Evolutionary conservation across 495 filamentous ascomycete genomes (phyloP).

Genomic region (Aspergillus nanangensis): DNA sequence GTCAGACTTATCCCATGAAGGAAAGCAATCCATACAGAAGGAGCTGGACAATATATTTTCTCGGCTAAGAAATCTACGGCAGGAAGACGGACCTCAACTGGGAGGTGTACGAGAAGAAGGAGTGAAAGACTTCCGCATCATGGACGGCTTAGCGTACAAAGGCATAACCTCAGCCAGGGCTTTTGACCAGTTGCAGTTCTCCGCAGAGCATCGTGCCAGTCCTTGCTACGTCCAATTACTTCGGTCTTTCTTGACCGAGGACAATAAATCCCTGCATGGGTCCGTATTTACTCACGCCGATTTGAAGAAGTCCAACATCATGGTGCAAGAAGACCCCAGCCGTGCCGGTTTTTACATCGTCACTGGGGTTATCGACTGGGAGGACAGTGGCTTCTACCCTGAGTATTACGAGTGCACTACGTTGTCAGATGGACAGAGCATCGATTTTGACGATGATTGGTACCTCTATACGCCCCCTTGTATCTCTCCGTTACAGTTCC

Average conservation of each 20-base stretch:
- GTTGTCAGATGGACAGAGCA: slow-evolving; percentile 22
- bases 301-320: slow-evolving; percentile 34
- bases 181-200: slow-evolving; percentile 32
- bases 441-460: slow-evolving; percentile 26
- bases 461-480: slow-evolving; percentile 24
- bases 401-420: slow-evolving; percentile 26
- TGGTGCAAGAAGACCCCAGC: slow-evolving; percentile 27
- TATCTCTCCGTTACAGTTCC: slow-evolving; percentile 18
- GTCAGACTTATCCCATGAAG: slow-evolving; percentile 17
- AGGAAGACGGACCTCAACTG: slow-evolving; percentile 13
- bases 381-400: slow-evolving; percentile 31
- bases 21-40: slow-evolving; percentile 26
- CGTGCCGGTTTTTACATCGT: slow-evolving; percentile 16
- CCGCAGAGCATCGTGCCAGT: slow-evolving; percentile 21
- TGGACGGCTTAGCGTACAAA: slow-evolving; percentile 17
- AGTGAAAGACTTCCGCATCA: slow-evolving; percentile 21
- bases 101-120: slow-evolving; percentile 30
- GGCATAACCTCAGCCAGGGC: slow-evolving; percentile 20
- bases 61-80: slow-evolving; percentile 21
- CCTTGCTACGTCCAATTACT: slow-evolving; percentile 22
- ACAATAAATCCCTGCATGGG: slow-evolving; percentile 5
- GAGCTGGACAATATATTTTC: slow-evolving; percentile 28
- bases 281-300: slow-evolving; percentile 39
- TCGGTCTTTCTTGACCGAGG: slow-evolving; percentile 17
- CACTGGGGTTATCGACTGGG: slow-evolving; percentile 32